phyloP scores from a whole-genome alignment of 805 yeast species.

The Metschnikowia arizonensis region DNA sequence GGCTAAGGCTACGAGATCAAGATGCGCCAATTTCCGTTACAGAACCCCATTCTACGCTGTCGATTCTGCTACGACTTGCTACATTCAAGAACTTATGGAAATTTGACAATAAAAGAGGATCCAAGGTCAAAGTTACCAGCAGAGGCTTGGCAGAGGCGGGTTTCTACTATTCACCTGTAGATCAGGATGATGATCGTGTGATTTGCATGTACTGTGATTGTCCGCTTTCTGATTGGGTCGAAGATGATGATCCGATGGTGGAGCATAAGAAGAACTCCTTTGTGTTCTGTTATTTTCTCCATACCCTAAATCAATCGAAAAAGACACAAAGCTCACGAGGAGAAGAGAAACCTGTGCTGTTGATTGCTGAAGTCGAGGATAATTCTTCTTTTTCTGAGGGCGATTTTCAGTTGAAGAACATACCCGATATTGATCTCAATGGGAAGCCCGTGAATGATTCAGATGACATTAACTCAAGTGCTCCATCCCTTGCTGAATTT shows the following conservation, averaged over 20 bases:
- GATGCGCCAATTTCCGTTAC: constrained; percentile 8
- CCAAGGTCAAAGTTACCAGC: constrained; percentile 12
- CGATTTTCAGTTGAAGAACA: not conserved
- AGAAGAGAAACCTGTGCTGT: not conserved
- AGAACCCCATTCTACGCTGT: constrained; percentile 14
- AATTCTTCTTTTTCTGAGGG: not conserved
- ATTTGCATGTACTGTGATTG: constrained; percentile 30
- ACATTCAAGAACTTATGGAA: constrained; percentile 18
- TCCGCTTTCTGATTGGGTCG: constrained; percentile 49
- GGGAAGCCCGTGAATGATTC: not conserved
- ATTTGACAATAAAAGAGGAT: constrained; percentile 8
- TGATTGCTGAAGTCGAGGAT: constrained; percentile 1
- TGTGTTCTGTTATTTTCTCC: constrained; percentile 29
- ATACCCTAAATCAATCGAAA: constrained; percentile 3
- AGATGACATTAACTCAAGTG: constrained; percentile 1
- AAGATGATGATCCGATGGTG: constrained; percentile 54
- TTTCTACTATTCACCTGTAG: constrained; percentile 32
- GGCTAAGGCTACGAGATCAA: constrained; percentile 9
- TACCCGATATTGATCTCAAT: constrained; percentile 3
- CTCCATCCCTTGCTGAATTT: not conserved
- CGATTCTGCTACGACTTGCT: constrained; percentile 15
- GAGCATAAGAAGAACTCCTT: constrained; percentile 44
- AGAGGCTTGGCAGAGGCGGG: constrained; percentile 43
- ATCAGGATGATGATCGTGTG: constrained; percentile 31
- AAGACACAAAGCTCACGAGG: not conserved